Evolutionary conservation across 805 yeast species (phyloP), one percentile per base, ranked within the genome.

Genomic region (Spathaspora girioi): DNA sequence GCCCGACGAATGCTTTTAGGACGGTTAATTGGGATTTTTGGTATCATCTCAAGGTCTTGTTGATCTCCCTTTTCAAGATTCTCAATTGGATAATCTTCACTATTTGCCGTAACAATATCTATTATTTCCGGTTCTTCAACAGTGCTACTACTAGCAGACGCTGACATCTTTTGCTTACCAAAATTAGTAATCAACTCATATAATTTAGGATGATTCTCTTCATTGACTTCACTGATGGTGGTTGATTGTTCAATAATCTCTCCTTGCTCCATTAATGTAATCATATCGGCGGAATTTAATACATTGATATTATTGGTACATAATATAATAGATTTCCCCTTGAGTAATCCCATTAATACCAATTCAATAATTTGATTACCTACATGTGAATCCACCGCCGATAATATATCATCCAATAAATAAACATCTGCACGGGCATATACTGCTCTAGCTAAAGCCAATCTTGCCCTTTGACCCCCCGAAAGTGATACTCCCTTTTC

Each of bases 311-410:
- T 75, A 61, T 84, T 84, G 1, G 89, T 84, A 3, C 86, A 76
- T 48, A 84, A 67, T 40, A 84, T 68, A 29, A 80, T 70, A 2
- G 87, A 80, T 57, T 82, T 83, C 2, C 77, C 63, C 8, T 70
- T 68, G 47, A 84, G 66, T 12, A 84, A 56, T 23, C 87, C 87
- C 42, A 59, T 60, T 47, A 69, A 58, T 14, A 83, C 86, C 38
- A 74, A 59, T 5, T 78, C 70, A 55, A 80, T 76, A 49, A 83
- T 78, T 49, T 75, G 77, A 54, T 72, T 77, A 44, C 86, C 82
- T 47, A 85, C 91, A 61, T 84, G 84, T 2, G 87, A 82, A 68
- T 85, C 91, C 17, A 85, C 91, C 1, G 90, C 90, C 56, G 86
- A 79, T 51, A 85, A 68, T 23, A 85, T 75, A 61, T 85, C 91